These are phyloP conservation scores for Xylariales sp. DNA, from an alignment of 2,329 filamentous ascomycete genomes.

Conservation along the genomic window DNA sequence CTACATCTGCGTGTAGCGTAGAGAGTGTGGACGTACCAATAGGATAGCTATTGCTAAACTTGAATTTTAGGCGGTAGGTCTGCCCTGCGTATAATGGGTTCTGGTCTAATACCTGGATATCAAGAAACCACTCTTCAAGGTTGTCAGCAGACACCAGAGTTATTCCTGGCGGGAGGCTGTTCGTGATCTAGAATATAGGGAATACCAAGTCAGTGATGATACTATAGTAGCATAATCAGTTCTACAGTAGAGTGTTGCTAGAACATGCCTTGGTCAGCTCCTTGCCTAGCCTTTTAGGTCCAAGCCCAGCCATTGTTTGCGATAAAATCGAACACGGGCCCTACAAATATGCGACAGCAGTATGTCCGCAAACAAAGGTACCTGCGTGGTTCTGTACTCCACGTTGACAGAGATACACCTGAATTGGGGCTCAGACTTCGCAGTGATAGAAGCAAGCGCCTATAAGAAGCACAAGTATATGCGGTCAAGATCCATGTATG, in stretches of 20 bases:
- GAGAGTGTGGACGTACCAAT: conserved; percentile 72
- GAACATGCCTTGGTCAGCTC: conserved; percentile 66
- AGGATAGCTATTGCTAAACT: conserved; percentile 85
- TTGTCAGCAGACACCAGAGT: conserved; percentile 82
- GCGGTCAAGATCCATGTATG: conserved; percentile 33
- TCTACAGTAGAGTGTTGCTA: background rate
- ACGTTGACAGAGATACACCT: conserved; percentile 3
- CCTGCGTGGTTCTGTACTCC: conserved; percentile 7
- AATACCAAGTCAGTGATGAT: conserved; percentile 13
- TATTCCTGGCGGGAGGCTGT: conserved; percentile 75
- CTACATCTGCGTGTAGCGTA: background rate
- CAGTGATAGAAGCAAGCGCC: conserved; percentile 21
- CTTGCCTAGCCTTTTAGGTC: conserved; percentile 68
- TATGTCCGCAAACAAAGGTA: conserved; percentile 6
- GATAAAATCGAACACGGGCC: conserved; percentile 15
- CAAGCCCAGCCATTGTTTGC: conserved; percentile 56
- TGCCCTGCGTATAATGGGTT: conserved; percentile 89
- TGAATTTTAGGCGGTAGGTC: conserved; percentile 86
- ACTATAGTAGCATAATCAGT: conserved; percentile 8
- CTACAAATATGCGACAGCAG: conserved; percentile 20
- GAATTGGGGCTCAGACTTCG: conserved; percentile 1
- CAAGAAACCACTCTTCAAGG: conserved; percentile 90
- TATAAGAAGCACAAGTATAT: conserved; percentile 30
- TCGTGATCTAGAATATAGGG: conserved; percentile 60
- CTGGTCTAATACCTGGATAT: conserved; percentile 87